Evolutionary conservation across 2,329 filamentous ascomycete genomes (phyloP).

Genomic region (Ophiostoma sp.): DNA sequence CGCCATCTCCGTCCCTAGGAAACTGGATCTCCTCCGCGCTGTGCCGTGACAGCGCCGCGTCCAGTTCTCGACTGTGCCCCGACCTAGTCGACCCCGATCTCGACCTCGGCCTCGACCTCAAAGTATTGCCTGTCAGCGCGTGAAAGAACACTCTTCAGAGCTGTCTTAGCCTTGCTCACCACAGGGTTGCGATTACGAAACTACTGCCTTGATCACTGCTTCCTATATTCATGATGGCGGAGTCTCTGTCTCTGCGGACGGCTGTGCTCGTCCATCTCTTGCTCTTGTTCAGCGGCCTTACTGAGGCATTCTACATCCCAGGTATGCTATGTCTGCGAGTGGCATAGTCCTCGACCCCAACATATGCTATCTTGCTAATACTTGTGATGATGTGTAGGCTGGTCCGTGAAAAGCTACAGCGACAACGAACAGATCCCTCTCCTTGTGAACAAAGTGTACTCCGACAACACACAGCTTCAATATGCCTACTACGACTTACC

Average conservation of each 20-base stretch:
- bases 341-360: no score
- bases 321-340: slow-evolving; percentile 47
- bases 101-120: neutral
- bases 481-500: slow-evolving; percentile 86
- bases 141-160: no score
- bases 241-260: slow-evolving; percentile 38
- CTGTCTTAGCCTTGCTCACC: no score
- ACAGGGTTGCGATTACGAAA: no score
- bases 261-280: slow-evolving; percentile 41
- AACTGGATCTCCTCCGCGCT: neutral
- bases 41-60: no score
- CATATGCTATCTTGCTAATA: slow-evolving; percentile 6
- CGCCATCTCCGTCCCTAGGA: neutral
- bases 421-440: slow-evolving; percentile 73
- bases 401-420: slow-evolving; percentile 74
- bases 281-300: slow-evolving; percentile 39
- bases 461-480: slow-evolving; percentile 82
- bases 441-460: slow-evolving; percentile 89
- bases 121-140: no score
- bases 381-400: slow-evolving; percentile 47
- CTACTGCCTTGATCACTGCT: no score
- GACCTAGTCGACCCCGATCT: neutral
- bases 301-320: slow-evolving; percentile 76
- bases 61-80: no score
- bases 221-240: slow-evolving; percentile 3